Conservation (phyloP, 1,284 basidiomycete species). For the Kwoniella shivajii region DNA sequence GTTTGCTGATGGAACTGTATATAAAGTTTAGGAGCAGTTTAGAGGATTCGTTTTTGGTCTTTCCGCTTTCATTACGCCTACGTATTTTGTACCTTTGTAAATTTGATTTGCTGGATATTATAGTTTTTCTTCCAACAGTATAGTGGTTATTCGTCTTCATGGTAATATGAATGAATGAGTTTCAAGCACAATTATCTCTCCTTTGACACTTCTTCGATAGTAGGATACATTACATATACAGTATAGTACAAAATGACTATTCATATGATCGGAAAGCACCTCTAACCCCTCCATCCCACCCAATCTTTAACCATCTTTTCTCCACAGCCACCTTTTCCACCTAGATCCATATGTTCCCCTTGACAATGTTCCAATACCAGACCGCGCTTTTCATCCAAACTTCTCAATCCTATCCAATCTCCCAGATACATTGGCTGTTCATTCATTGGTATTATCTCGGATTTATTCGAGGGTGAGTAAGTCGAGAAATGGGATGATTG, state of each 20-base stretch:
- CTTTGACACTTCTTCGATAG: no score
- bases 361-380: slow-evolving; percentile 71
- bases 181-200: no score
- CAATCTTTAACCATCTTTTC: slow-evolving; percentile 53
- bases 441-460: slow-evolving; percentile 69
- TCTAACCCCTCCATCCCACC: slow-evolving; percentile 40
- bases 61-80: neutral
- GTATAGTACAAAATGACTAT: no score
- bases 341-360: slow-evolving; percentile 82
- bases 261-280: no score
- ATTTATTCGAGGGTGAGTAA: slow-evolving; percentile 44
- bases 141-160: no score
- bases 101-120: no score
- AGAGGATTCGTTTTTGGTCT: no score
- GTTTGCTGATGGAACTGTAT: slow-evolving; percentile 76
- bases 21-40: slow-evolving; percentile 42
- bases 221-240: no score
- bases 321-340: slow-evolving; percentile 61
- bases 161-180: no score
- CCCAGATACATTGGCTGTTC: slow-evolving; percentile 75
- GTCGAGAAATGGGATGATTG: slow-evolving; percentile 51
- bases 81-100: neutral
- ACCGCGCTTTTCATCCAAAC: slow-evolving; percentile 69
- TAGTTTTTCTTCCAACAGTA: no score
- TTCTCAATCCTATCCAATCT: slow-evolving; percentile 84